Evolutionary conservation across 2,329 filamentous ascomycete species (phyloP).

Genomic region (Fusarium sp.): DNA sequence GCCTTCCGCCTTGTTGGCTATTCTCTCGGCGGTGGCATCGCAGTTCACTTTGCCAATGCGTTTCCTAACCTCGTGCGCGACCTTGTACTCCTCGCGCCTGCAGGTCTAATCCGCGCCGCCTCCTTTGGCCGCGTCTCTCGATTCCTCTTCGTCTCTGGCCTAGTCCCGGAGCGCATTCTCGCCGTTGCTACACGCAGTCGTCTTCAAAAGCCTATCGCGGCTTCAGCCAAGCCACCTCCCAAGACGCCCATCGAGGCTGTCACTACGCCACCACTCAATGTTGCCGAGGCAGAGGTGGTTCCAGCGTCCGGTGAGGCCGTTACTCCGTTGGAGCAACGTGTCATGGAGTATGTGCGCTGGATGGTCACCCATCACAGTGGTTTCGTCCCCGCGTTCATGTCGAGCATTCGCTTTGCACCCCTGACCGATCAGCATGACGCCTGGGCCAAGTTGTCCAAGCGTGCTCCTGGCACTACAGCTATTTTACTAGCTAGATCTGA

Average conservation of each 20-base stretch:
- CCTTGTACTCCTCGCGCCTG: constrained; percentile 81
- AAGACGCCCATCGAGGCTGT: constrained; percentile 42
- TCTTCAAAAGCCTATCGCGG: constrained; percentile 62
- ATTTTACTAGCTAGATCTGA: constrained; percentile 63
- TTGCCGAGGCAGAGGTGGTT: constrained; percentile 57
- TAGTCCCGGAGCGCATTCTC: constrained; percentile 64
- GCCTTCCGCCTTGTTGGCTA: constrained; percentile 80
- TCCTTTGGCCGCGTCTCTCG: constrained; percentile 62
- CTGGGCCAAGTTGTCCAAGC: constrained; percentile 59
- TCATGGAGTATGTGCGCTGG: constrained; percentile 66
- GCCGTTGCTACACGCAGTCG: constrained; percentile 59
- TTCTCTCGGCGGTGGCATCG: constrained; percentile 83
- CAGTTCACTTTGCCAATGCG: constrained; percentile 76
- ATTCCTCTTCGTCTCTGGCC: constrained; percentile 64
- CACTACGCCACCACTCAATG: constrained; percentile 43
- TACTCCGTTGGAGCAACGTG: constrained; percentile 57
- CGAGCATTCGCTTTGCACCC: constrained; percentile 64
- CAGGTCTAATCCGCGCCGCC: constrained; percentile 73
- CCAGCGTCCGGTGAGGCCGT: constrained; percentile 39
- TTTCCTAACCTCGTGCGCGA: constrained; percentile 76
- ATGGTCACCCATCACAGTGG: constrained; percentile 66
- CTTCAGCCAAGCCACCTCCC: constrained; percentile 37
- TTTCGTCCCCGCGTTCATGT: constrained; percentile 70
- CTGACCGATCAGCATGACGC: constrained; percentile 62
- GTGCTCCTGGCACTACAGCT: constrained; percentile 57